A percentile compares a stretch with the other conserved stretches of the same genome.
phyloP scores from a whole-genome alignment of 2,329 filamentous ascomycete species.

The Aureobasidium mangrovei region DNA sequence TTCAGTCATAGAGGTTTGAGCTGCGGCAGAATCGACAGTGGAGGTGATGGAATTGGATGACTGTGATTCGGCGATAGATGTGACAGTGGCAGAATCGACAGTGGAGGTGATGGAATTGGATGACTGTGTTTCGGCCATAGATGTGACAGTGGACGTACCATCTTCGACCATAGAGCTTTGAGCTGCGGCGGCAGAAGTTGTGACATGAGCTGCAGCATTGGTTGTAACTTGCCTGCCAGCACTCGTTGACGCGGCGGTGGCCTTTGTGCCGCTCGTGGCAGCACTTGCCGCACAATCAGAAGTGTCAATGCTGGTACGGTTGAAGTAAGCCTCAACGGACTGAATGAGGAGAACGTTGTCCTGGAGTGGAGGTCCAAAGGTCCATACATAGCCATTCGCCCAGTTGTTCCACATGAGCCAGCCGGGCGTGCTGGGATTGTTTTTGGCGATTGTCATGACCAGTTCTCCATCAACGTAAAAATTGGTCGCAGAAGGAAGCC shows the following conservation, averaged over 20 bases:
- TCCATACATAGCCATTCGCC: slow-evolving; percentile 64
- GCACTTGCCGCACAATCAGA: neutral
- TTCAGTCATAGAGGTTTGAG: neutral
- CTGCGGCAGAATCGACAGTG: too few species aligned
- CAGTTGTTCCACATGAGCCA: slow-evolving; percentile 53
- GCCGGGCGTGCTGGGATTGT: slow-evolving; percentile 48
- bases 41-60: too few species aligned
- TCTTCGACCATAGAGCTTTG: neutral
- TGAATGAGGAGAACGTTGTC: slow-evolving; percentile 58
- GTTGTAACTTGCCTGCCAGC: neutral
- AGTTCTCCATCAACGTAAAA: slow-evolving; percentile 60
- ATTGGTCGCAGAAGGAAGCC: slow-evolving; percentile 50
- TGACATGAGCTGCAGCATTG: neutral
- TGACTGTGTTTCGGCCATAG: neutral
- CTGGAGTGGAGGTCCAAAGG: slow-evolving; percentile 54
- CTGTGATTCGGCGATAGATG: neutral
- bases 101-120: neutral
- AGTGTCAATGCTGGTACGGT: slow-evolving; percentile 29
- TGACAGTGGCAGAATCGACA: too few species aligned
- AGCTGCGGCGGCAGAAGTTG: neutral
- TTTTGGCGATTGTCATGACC: slow-evolving; percentile 44
- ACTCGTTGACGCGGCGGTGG: neutral
- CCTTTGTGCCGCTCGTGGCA: neutral
- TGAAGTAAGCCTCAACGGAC: slow-evolving; percentile 74
- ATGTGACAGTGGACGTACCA: neutral